Conservation (phyloP, 306 rosid genomes). For the Quercus cerris region DNA sequence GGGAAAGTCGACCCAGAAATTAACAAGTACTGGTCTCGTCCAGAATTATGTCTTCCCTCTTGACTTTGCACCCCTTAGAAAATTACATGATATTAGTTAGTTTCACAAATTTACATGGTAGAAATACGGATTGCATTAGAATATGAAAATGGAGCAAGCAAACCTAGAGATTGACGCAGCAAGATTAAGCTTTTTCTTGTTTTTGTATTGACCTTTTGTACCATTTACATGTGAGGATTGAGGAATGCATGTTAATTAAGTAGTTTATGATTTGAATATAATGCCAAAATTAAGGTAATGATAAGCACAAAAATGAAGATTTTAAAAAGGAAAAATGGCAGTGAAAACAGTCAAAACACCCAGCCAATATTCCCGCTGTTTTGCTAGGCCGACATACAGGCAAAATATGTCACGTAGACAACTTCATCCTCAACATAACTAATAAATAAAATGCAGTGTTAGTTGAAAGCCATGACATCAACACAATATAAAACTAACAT, state of each 20-base stretch:
- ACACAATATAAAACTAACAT: conserved; percentile 3
- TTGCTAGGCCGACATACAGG: conserved; percentile 72
- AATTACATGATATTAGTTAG: background rate
- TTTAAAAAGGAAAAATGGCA: background rate
- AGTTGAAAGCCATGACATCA: conserved; percentile 32
- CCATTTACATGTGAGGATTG: background rate
- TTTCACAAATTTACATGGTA: background rate
- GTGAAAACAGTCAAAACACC: conserved; percentile 17
- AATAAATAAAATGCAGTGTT: conserved; percentile 5
- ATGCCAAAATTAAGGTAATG: background rate
- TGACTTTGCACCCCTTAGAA: background rate
- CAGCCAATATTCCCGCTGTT: conserved; percentile 81
- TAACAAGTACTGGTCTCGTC: background rate
- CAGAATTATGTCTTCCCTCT: background rate
- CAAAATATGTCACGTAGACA: conserved; percentile 71
- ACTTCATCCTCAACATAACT: conserved; percentile 34
- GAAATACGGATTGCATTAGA: background rate
- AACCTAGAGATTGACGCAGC: conserved; percentile 24
- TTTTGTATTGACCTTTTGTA: background rate
- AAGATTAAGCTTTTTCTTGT: conserved; percentile 29
- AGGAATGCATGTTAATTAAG: background rate
- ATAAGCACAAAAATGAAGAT: background rate
- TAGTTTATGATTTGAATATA: background rate
- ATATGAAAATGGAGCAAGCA: background rate
- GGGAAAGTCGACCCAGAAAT: background rate